A percentile compares a stretch with the other conserved stretches of the same genome.
Conservation (phyloP, 75 land plant species). For the Adiantum capillusveneris region DNA sequence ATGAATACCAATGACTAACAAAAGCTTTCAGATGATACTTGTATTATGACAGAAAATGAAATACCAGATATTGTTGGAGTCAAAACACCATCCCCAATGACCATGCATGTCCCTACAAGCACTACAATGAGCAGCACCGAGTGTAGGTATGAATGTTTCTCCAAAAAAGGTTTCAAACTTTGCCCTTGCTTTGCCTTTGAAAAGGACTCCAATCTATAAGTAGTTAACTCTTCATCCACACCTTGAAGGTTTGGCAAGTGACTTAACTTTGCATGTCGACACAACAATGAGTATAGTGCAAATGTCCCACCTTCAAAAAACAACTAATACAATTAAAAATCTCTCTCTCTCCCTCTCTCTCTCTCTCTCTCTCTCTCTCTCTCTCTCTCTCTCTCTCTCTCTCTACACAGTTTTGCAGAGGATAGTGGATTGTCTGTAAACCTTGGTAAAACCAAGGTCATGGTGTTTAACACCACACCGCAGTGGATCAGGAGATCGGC, state of each 20-base stretch:
- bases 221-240: slow-evolving; percentile 54
- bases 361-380: slow-evolving; percentile 1
- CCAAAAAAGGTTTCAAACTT: slow-evolving; percentile 34
- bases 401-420: no score
- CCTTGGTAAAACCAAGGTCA: no score
- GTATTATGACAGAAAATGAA: background rate
- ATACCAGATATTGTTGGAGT: slow-evolving; percentile 92
- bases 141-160: slow-evolving; percentile 40
- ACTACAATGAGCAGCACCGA: slow-evolving; percentile 48
- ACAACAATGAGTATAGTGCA: slow-evolving; percentile 65
- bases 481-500: no score
- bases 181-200: slow-evolving; percentile 26
- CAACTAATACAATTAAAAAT: background rate
- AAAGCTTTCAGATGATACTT: background rate
- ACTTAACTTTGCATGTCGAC: slow-evolving; percentile 58
- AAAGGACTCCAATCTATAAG: slow-evolving; percentile 29
- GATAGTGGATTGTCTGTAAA: no score
- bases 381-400: no score
- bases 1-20: slow-evolving; percentile 1
- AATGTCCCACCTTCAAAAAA: slow-evolving; percentile 73
- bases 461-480: no score
- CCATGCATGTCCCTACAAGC: slow-evolving; percentile 75
- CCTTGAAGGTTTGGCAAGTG: slow-evolving; percentile 60
- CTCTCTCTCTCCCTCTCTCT: background rate
- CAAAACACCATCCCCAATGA: slow-evolving; percentile 84